phyloP scores from a whole-genome alignment of 1,284 basidiomycete genomes.

The Exobasidium rhododendri region DNA sequence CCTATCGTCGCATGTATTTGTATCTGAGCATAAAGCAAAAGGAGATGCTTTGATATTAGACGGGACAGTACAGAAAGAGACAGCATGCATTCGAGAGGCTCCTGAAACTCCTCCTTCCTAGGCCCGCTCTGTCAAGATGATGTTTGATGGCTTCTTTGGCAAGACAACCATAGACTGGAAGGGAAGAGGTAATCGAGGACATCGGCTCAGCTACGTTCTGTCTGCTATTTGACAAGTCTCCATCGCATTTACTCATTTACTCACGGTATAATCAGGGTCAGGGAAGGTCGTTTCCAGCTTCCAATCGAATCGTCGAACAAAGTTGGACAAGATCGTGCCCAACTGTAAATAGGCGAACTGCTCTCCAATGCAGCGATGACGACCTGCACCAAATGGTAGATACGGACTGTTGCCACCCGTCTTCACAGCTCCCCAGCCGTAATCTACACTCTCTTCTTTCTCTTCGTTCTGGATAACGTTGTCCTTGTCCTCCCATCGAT shows the following conservation, averaged over 20 bases:
- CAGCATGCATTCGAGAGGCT: too few relatives aligned
- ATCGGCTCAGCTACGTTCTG: neutral
- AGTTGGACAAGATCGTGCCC: conserved; percentile 73
- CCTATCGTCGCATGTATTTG: too few relatives aligned
- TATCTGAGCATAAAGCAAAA: too few relatives aligned
- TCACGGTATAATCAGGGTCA: conserved; percentile 71
- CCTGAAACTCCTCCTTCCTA: too few relatives aligned
- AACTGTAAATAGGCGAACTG: conserved; percentile 96
- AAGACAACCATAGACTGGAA: conserved; percentile 67
- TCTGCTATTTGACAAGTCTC: conserved; percentile 9
- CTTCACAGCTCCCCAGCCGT: conserved; percentile 74
- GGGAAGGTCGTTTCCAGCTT: conserved; percentile 68
- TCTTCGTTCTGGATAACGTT: conserved; percentile 59
- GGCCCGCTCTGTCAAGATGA: conserved; percentile 46
- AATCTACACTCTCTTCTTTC: conserved; percentile 82
- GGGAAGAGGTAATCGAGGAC: conserved; percentile 45
- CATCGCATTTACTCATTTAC: too few relatives aligned
- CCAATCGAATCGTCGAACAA: conserved; percentile 76
- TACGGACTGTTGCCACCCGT: conserved; percentile 64
- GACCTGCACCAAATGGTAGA: conserved; percentile 88
- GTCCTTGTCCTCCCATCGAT: conserved; percentile 67
- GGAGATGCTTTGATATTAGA: too few relatives aligned
- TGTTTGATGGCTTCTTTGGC: conserved; percentile 62
- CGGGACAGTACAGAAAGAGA: too few relatives aligned
- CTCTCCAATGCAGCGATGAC: conserved; percentile 91